phyloP scores from a whole-genome alignment of 345 rosid species.

The Combretum micranthum region DNA sequence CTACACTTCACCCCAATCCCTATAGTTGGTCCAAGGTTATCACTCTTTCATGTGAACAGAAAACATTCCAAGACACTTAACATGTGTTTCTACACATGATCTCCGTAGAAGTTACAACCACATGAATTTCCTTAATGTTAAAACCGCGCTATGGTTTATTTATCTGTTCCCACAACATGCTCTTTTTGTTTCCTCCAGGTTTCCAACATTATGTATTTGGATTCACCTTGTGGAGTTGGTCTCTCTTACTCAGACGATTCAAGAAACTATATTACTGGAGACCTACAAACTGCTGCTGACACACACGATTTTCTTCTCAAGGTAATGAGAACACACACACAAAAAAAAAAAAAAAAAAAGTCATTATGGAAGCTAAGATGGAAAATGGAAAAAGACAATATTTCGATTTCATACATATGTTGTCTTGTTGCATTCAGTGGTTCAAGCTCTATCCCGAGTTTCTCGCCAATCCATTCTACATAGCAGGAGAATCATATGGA shows the following conservation, averaged over 20 bases:
- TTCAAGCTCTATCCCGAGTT: slow-evolving; percentile 37
- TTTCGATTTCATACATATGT: not conserved
- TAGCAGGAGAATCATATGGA: slow-evolving; percentile 43
- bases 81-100: too few relatives aligned
- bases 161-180: too few relatives aligned
- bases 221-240: slow-evolving; percentile 56
- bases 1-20: slow-evolving; percentile 15
- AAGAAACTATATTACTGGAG: slow-evolving; percentile 28
- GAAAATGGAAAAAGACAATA: not conserved
- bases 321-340: slow-evolving; percentile 22
- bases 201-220: slow-evolving; percentile 50
- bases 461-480: slow-evolving; percentile 30
- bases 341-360: not conserved
- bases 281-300: slow-evolving; percentile 36
- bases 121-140: too few relatives aligned
- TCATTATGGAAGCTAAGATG: not conserved
- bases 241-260: slow-evolving; percentile 33
- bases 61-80: too few relatives aligned
- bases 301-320: slow-evolving; percentile 42
- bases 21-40: slow-evolving; percentile 27
- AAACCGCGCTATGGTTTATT: too few relatives aligned
- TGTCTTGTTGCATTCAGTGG: slow-evolving; percentile 25
- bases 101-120: too few relatives aligned
- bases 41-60: too few relatives aligned
- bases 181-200: slow-evolving; percentile 25